phyloP scores from a whole-genome alignment of 2,329 filamentous ascomycete species.

The Exophiala sideris region DNA sequence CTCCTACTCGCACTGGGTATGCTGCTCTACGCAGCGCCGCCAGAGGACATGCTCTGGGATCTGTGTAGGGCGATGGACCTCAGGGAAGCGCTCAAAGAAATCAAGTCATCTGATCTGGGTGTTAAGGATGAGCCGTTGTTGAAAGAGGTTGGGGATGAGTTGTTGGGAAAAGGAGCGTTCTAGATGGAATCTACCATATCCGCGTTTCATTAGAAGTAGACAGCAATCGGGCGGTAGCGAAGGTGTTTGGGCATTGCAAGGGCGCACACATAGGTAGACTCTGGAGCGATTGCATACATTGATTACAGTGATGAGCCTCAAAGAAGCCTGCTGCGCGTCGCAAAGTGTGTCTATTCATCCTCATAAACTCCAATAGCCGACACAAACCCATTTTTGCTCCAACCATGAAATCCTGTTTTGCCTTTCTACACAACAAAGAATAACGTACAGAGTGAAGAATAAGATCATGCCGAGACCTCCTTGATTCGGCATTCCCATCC shows the following conservation, averaged over 20 bases:
- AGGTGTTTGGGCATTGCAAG: neutral
- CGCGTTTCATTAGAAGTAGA: neutral
- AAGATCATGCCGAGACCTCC: conserved; percentile 53
- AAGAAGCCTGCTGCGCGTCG: too few relatives aligned
- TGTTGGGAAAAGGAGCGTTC: conserved; percentile 40
- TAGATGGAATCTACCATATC: neutral
- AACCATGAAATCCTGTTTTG: neutral
- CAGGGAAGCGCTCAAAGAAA: conserved; percentile 52
- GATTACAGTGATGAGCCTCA: too few relatives aligned
- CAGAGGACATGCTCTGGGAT: conserved; percentile 70
- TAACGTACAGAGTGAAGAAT: neutral
- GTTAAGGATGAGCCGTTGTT: conserved; percentile 61
- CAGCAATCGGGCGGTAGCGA: neutral
- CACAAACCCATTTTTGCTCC: neutral
- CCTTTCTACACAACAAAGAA: too few relatives aligned
- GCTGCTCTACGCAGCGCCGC: conserved; percentile 66
- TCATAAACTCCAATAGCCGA: neutral
- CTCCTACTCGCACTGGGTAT: conserved; percentile 73
- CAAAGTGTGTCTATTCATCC: neutral
- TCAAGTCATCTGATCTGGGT: conserved; percentile 44
- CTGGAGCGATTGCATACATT: neutral
- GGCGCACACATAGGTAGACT: neutral
- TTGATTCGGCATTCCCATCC: conserved; percentile 88
- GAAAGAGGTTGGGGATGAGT: conserved; percentile 45
- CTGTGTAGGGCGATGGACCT: conserved; percentile 77